phyloP scores from a whole-genome alignment of 768 basidiomycete species.

The Terana coerulea region DNA sequence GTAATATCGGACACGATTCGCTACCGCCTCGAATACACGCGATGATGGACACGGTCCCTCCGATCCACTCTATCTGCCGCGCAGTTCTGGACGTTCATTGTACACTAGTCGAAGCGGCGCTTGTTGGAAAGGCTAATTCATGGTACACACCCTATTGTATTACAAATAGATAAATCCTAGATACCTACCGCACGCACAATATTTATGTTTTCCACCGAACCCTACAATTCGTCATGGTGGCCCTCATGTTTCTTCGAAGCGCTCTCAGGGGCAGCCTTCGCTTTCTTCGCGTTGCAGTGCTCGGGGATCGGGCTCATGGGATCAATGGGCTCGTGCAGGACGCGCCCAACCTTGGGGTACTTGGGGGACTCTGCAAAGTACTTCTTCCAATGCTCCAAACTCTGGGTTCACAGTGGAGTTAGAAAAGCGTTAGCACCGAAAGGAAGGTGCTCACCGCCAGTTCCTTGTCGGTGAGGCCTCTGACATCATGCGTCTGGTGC shows the following conservation, averaged over 20 bases:
- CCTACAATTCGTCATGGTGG: slow-evolving; percentile 9
- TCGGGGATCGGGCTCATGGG: slow-evolving; percentile 69
- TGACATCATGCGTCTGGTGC: slow-evolving; percentile 88
- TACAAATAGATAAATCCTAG: too few relatives aligned
- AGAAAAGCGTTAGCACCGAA: slow-evolving; percentile 1
- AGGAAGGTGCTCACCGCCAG: slow-evolving; percentile 42
- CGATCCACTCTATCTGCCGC: too few relatives aligned
- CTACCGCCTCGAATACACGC: too few relatives aligned
- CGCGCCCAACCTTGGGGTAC: slow-evolving; percentile 75
- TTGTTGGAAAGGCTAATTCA: too few relatives aligned
- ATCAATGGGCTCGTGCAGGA: slow-evolving; percentile 74
- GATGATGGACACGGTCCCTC: too few relatives aligned
- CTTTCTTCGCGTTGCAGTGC: slow-evolving; percentile 68
- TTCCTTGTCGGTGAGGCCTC: slow-evolving; percentile 74
- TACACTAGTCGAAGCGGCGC: too few relatives aligned
- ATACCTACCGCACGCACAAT: too few relatives aligned
- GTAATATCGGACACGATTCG: too few relatives aligned
- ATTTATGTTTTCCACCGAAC: too few relatives aligned
- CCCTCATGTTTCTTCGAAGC: slow-evolving; percentile 9
- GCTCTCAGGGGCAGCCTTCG: slow-evolving; percentile 17
- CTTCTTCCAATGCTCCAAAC: slow-evolving; percentile 83
- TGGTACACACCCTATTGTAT: too few relatives aligned
- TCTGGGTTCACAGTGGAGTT: slow-evolving; percentile 36
- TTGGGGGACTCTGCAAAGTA: slow-evolving; percentile 83
- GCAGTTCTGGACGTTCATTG: too few relatives aligned